A percentile compares a stretch with the other conserved stretches of the same genome.
Conservation (phyloP, 805 yeast genomes). For the Spathaspora hagerdaliae region DNA sequence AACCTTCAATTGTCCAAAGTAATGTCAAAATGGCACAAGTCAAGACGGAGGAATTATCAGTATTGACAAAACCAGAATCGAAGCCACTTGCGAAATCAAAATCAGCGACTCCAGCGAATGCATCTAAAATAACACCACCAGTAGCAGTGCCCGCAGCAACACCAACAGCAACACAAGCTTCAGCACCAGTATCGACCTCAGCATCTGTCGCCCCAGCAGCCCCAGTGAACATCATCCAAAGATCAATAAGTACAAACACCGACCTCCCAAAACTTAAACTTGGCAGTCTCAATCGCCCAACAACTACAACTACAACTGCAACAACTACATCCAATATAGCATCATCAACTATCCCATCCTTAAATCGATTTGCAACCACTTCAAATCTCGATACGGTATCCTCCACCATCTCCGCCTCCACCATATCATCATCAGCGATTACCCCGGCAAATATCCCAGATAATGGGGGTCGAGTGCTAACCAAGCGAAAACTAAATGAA, state of each 20-base stretch:
- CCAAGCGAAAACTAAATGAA: conserved; percentile 86
- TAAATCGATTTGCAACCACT: conserved; percentile 1
- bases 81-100: background rate
- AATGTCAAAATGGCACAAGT: background rate
- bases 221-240: background rate
- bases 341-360: conserved; percentile 5
- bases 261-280: background rate
- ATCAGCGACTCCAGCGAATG: background rate
- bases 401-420: conserved; percentile 62
- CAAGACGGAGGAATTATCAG: background rate
- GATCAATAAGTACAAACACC: background rate
- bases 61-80: background rate
- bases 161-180: background rate
- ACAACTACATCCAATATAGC: conserved; percentile 7
- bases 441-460: conserved; percentile 33
- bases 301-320: background rate
- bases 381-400: background rate
- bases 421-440: conserved; percentile 50
- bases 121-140: background rate
- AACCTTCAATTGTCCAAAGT: conserved; percentile 1
- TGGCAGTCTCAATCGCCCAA: background rate
- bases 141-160: background rate
- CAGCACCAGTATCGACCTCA: background rate
- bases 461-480: conserved; percentile 76
- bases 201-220: background rate